Evolutionary conservation across 1,139 yeast genomes (phyloP).

Genomic region (Kluyveromyces marxianus): DNA sequence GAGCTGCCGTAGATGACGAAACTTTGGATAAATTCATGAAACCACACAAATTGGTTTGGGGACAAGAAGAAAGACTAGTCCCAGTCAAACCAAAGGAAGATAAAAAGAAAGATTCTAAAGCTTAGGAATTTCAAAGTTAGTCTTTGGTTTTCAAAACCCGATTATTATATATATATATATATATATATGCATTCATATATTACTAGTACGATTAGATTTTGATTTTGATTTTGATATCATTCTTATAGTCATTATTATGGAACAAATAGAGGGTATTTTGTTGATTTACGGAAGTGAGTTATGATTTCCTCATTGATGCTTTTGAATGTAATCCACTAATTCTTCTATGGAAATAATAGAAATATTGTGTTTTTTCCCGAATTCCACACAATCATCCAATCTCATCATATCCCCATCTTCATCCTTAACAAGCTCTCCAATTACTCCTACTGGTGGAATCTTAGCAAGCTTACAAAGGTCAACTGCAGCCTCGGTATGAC

Average conservation of each 20-base stretch:
- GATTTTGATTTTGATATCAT: too few species aligned
- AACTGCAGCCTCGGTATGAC: constrained; percentile 98
- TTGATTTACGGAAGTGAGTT: too few species aligned
- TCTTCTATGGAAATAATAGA: constrained; percentile 79
- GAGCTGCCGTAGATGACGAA: constrained; percentile 61
- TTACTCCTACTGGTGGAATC: constrained; percentile 79
- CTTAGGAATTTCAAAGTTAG: background rate
- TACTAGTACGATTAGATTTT: too few species aligned
- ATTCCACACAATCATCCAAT: constrained; percentile 71
- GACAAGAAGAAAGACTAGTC: constrained; percentile 62
- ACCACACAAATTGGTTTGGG: constrained; percentile 75
- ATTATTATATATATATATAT: too few species aligned
- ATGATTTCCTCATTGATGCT: background rate
- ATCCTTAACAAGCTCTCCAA: constrained; percentile 89
- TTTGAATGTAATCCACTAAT: constrained; percentile 26
- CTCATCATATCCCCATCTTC: constrained; percentile 96
- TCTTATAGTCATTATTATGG: too few species aligned
- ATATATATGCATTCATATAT: too few species aligned
- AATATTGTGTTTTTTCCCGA: constrained; percentile 54
- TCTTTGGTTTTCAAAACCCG: too few species aligned
- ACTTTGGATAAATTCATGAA: constrained; percentile 68
- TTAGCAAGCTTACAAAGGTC: constrained; percentile 76
- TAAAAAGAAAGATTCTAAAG: constrained; percentile 14
- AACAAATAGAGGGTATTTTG: too few species aligned
- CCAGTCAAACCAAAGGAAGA: constrained; percentile 52